phyloP scores from a whole-genome alignment of 306 rosid species.

The Prunus padus region DNA sequence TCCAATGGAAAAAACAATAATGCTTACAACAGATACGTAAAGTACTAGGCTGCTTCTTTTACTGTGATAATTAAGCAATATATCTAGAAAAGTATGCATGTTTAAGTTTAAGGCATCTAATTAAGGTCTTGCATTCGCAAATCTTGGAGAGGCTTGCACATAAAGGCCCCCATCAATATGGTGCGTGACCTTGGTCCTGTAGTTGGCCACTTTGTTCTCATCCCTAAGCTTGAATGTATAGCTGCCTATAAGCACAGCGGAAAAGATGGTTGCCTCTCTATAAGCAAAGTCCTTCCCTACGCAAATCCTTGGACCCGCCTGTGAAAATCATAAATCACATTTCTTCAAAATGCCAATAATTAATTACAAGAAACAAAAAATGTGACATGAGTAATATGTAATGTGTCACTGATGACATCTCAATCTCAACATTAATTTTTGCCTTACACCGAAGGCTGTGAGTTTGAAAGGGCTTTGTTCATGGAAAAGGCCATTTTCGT shows the following conservation, averaged over 20 bases:
- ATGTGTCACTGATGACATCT: too few species aligned
- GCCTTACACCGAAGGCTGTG: constrained; percentile 36
- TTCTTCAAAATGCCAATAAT: too few species aligned
- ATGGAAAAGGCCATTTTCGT: constrained; percentile 26
- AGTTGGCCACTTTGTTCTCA: constrained; percentile 1
- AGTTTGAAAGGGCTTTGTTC: constrained; percentile 36
- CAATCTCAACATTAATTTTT: not conserved
- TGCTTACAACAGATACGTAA: too few species aligned
- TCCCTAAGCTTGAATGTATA: constrained; percentile 10
- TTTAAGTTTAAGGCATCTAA: too few species aligned
- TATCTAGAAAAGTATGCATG: too few species aligned
- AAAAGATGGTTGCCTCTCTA: not conserved
- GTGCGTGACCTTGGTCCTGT: constrained; percentile 21
- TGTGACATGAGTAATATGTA: too few species aligned
- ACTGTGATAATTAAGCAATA: too few species aligned
- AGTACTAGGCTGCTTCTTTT: too few species aligned
- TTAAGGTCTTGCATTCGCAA: too few species aligned
- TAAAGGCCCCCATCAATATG: constrained; percentile 21
- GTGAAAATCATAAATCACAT: not conserved
- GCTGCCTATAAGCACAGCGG: not conserved
- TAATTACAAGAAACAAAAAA: too few species aligned
- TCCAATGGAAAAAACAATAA: too few species aligned
- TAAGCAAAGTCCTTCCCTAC: constrained; percentile 15
- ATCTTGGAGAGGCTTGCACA: not conserved
- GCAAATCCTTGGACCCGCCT: constrained; percentile 18